Base-by-base conservation (phyloP, 306 rosid species). In the Clitoria ternatea region DNA sequence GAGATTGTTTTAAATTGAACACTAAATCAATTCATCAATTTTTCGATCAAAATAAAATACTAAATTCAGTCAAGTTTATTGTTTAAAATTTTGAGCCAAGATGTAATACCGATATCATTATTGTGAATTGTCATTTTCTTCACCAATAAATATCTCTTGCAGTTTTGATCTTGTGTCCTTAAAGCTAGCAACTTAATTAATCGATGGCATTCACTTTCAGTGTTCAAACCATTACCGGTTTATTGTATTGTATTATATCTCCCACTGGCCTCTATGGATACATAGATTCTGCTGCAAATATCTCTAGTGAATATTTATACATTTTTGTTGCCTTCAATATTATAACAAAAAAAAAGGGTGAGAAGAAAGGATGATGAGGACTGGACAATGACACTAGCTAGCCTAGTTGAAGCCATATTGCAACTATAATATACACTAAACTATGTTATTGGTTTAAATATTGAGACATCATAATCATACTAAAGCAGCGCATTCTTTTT, bases 291-390 rank as follows among this genome's bases (percentile, higher is more conserved):
- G 24, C 8, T 13, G 53, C 37, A 63, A 66, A 17, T 66, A 32
- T 66, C 43, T 75, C 61, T 56, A 6, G 11, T 23, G 69, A 67
- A 36, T 71, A 43, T 8, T 55, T 23, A 63, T 15, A 7, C 37
- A 6, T 42, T 24, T 53, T 15, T 44, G 36, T 70, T 62, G 67
- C 43, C 43, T 43, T 55, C 52, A 44, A 33, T 15, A 36, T 24
- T 24, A 15, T 23, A 12, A 37, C 23, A 24, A 23, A 20, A 5
- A 14, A 32, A 6, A 32, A 40, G 10, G 10, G 14, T 26, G 11
- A 40, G 17, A 70, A 70, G 20, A 70, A n/a, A 57, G 33, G 15
- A 9, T 11, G 9, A 45, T 4, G 24, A 4, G 24, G 3, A 0
- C 14, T n/a, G n/a, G 20, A 60, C 6, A 49, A 32, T 14, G 70